These are phyloP conservation scores for Cladosporium sp. DNA, from an alignment of 2,329 filamentous ascomycete species.

Conservation along the genomic window DNA sequence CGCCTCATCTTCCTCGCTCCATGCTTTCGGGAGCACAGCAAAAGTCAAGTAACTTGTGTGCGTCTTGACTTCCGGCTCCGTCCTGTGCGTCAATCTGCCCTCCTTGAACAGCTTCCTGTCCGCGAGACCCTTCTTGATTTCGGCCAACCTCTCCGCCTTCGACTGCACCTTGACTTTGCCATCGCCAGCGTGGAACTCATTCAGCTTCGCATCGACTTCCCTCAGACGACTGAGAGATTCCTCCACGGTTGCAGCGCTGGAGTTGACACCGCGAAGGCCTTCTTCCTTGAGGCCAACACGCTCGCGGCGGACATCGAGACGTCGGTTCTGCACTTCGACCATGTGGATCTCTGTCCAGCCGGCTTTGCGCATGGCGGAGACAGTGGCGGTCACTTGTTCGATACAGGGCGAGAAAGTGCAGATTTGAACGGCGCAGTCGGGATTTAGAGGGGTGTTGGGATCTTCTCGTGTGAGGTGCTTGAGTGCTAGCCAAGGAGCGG, in stretches of 20 bases:
- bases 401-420: slow-evolving; percentile 98
- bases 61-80: slow-evolving; percentile 86
- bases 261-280: slow-evolving; percentile 64
- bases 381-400: slow-evolving; percentile 87
- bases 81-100: slow-evolving; percentile 74
- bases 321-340: slow-evolving; percentile 81
- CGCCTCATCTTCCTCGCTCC: slow-evolving; percentile 71
- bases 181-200: slow-evolving; percentile 59
- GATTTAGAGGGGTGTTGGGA: slow-evolving; percentile 61
- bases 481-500: slow-evolving; percentile 77
- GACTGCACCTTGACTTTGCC: slow-evolving; percentile 29
- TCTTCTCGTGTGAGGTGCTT: slow-evolving; percentile 65
- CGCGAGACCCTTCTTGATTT: slow-evolving; percentile 38
- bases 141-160: slow-evolving; percentile 34
- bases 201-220: slow-evolving; percentile 69
- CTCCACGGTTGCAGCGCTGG: slow-evolving; percentile 69
- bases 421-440: slow-evolving; percentile 70
- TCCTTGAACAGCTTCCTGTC: slow-evolving; percentile 66
- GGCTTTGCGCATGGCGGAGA: slow-evolving; percentile 73
- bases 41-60: slow-evolving; percentile 98
- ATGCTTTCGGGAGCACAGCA: slow-evolving; percentile 81
- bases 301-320: slow-evolving; percentile 80
- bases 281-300: slow-evolving; percentile 72
- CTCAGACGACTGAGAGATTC: slow-evolving; percentile 75
- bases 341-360: slow-evolving; percentile 93